Evolutionary conservation across 225 moss, liverwort and hornwort species (phyloP).

Genomic region (Rhytidiadelphus loreus): DNA sequence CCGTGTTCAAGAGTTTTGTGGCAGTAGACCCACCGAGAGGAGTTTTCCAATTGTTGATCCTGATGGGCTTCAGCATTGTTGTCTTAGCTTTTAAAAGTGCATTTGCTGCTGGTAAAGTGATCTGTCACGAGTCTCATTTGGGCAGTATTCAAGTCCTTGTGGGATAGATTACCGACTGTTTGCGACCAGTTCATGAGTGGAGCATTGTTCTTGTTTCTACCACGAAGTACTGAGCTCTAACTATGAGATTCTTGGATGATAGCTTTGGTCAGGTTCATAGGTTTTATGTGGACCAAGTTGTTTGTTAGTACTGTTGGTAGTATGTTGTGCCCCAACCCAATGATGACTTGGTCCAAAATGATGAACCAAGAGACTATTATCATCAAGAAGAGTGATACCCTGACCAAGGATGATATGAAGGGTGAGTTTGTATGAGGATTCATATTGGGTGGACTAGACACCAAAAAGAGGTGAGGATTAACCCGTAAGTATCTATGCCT

Average conservation of each 20-base stretch:
- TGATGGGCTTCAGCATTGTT: neutral
- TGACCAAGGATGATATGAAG: neutral
- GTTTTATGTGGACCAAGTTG: neutral
- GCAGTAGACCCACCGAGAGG: neutral
- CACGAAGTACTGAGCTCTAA: neutral
- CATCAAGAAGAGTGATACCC: neutral
- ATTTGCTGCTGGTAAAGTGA: neutral
- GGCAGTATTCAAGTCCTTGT: neutral
- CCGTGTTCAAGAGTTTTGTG: neutral
- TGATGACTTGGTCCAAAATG: neutral
- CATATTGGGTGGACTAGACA: neutral
- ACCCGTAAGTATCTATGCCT: too few relatives aligned
- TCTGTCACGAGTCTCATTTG: neutral
- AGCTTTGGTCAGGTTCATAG: neutral
- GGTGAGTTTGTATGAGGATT: neutral
- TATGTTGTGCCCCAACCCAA: neutral
- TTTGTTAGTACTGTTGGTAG: neutral
- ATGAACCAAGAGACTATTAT: neutral
- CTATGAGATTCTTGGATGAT: neutral
- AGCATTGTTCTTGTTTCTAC: neutral
- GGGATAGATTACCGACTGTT: neutral
- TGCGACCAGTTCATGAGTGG: neutral
- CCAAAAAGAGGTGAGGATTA: neutral
- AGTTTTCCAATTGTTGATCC: neutral
- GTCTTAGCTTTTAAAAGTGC: neutral